Percentiles rank a stretch among this genome's conserved stretches.
Conservation (phyloP, 2,329 filamentous ascomycete species). For the Paraphaeosphaeria minitans region DNA sequence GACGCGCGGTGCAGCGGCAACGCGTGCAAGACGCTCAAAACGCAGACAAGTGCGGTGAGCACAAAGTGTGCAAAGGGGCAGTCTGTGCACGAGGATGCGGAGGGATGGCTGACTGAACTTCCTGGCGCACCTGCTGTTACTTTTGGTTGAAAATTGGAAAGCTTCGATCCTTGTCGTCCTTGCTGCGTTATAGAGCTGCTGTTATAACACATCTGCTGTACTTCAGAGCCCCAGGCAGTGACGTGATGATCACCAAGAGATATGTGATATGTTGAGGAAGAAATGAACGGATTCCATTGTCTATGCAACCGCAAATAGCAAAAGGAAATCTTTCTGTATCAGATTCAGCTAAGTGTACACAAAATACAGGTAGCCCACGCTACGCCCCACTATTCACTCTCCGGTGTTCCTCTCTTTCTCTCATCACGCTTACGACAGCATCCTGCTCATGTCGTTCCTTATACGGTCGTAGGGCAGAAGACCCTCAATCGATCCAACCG, state of each 20-base stretch:
- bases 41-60: conserved; percentile 14
- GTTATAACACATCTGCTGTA: background rate
- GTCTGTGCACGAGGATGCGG: conserved; percentile 17
- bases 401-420: background rate
- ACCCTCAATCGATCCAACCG: conserved; percentile 91
- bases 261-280: background rate
- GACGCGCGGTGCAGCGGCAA: conserved; percentile 22
- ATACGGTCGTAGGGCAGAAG: conserved; percentile 76
- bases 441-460: conserved; percentile 86
- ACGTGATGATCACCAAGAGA: background rate
- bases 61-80: conserved; percentile 18
- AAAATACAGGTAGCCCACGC: conserved; percentile 39
- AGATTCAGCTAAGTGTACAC: conserved; percentile 42
- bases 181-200: background rate
- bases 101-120: conserved; percentile 17
- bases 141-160: background rate
- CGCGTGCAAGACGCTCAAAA: conserved; percentile 38
- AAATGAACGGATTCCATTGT: background rate
- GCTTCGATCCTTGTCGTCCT: background rate
- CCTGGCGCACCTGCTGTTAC: conserved; percentile 10
- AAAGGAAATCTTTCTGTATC: conserved; percentile 36
- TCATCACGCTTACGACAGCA: conserved; percentile 49
- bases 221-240: background rate
- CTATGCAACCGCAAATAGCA: conserved; percentile 1
- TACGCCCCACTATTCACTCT: conserved; percentile 8